These are phyloP conservation scores for Kwoniella dejecticola DNA, from an alignment of 768 basidiomycete genomes.

Conservation along the genomic window DNA sequence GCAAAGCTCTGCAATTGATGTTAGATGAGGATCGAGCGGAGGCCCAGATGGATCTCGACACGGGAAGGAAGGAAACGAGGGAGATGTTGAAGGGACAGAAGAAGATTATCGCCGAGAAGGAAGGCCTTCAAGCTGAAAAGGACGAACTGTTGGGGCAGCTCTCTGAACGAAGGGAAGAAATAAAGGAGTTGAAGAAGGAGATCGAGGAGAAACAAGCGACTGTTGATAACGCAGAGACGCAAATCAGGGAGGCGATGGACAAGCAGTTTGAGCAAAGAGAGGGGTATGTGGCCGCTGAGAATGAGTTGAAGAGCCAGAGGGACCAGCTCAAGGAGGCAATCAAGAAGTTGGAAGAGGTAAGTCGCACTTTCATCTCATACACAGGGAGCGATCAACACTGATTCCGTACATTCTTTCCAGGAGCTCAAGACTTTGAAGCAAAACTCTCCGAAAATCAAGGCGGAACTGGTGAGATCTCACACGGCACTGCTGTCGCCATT, in stretches of 20 bases:
- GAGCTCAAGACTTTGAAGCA: background rate
- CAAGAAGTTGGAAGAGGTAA: slow-evolving; percentile 3
- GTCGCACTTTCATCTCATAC: background rate
- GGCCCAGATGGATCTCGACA: background rate
- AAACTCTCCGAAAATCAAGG: background rate
- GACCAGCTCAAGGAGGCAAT: slow-evolving; percentile 8
- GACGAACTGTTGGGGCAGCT: background rate
- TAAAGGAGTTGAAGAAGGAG: slow-evolving; percentile 25
- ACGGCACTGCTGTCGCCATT: too few relatives aligned
- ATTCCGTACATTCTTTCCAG: background rate
- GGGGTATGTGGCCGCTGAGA: slow-evolving; percentile 4
- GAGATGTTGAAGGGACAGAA: background rate
- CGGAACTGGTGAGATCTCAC: too few relatives aligned
- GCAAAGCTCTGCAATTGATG: slow-evolving; percentile 18
- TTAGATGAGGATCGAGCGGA: background rate
- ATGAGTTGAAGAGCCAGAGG: slow-evolving; percentile 13
- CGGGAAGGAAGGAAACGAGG: background rate
- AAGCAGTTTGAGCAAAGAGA: slow-evolving; percentile 1
- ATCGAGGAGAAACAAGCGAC: slow-evolving; percentile 62
- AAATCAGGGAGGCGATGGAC: slow-evolving; percentile 57
- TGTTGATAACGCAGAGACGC: slow-evolving; percentile 62
- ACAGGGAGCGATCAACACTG: too few relatives aligned
- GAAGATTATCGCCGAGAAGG: slow-evolving; percentile 38
- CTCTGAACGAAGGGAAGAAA: background rate
- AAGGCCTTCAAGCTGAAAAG: slow-evolving; percentile 25